Conservation (phyloP, 371 early-diverging fungal genomes). For the Neoconidiobolus thromboides region DNA sequence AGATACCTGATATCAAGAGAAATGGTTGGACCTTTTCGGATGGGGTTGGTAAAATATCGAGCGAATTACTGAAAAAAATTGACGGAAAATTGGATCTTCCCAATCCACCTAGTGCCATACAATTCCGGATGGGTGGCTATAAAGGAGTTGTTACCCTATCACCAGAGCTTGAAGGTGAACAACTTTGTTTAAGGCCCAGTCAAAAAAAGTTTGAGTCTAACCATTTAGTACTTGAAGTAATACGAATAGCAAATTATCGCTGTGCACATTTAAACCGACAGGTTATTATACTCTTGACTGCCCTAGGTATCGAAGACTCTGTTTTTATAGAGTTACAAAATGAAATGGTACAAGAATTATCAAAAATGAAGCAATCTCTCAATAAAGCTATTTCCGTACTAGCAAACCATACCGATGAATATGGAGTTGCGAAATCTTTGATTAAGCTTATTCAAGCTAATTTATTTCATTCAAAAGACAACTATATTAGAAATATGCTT, state of each 20-base stretch:
- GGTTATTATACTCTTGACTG: slow-evolving; percentile 39
- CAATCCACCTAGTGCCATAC: slow-evolving; percentile 43
- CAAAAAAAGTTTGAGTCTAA: slow-evolving; percentile 45
- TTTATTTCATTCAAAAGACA: slow-evolving; percentile 28
- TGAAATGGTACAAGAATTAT: slow-evolving; percentile 20
- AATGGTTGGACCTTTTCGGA: slow-evolving; percentile 52
- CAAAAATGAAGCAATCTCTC: slow-evolving; percentile 20
- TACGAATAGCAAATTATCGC: slow-evolving; percentile 26
- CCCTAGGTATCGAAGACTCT: slow-evolving; percentile 36
- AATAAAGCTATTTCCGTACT: slow-evolving; percentile 25
- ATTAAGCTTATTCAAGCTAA: slow-evolving; percentile 31
- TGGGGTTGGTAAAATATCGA: slow-evolving; percentile 59
- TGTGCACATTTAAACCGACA: slow-evolving; percentile 54
- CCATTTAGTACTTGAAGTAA: slow-evolving; percentile 38
- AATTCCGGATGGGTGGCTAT: slow-evolving; percentile 60
- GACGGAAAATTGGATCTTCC: slow-evolving; percentile 24
- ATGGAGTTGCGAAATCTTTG: slow-evolving; percentile 28
- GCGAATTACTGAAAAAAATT: slow-evolving; percentile 19
- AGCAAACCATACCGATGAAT: slow-evolving; percentile 27
- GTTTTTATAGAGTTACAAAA: slow-evolving; percentile 28
- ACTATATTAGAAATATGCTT: slow-evolving; percentile 30
- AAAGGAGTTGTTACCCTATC: slow-evolving; percentile 45
- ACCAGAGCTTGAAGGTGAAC: slow-evolving; percentile 10
- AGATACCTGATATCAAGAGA: slow-evolving; percentile 31
- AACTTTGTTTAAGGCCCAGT: slow-evolving; percentile 35